A percentile compares a stretch with the other conserved stretches of the same genome.
phyloP scores from a whole-genome alignment of 2,329 filamentous ascomycete genomes.

The Paradendryphiella salina region DNA sequence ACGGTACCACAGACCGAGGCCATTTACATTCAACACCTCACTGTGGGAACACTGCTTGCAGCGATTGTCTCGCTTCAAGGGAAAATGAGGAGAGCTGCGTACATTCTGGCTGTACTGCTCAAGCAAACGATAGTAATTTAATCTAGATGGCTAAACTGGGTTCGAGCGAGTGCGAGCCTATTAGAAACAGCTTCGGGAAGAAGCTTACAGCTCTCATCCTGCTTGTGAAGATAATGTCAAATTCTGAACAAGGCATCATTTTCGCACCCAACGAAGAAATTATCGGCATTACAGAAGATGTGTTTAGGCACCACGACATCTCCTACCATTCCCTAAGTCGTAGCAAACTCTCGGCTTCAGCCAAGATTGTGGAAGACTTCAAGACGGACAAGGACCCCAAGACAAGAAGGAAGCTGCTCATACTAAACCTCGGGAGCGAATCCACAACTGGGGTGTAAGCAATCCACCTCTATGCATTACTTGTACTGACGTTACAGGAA shows the following conservation, averaged over 20 bases:
- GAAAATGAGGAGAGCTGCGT: slow-evolving; percentile 32
- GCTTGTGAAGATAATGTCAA: slow-evolving; percentile 49
- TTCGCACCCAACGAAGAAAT: slow-evolving; percentile 32
- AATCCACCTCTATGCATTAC: neutral
- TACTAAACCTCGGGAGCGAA: slow-evolving; percentile 61
- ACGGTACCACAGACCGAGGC: neutral
- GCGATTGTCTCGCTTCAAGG: slow-evolving; percentile 24
- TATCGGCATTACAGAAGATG: slow-evolving; percentile 20
- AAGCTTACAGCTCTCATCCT: slow-evolving; percentile 31
- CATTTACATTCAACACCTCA: slow-evolving; percentile 26
- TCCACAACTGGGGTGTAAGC: slow-evolving; percentile 64
- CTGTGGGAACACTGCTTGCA: slow-evolving; percentile 38
- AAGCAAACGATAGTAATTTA: slow-evolving; percentile 21
- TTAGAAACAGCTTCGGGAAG: slow-evolving; percentile 34
- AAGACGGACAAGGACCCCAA: slow-evolving; percentile 21
- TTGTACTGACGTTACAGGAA: slow-evolving; percentile 51
- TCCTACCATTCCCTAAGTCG: slow-evolving; percentile 19
- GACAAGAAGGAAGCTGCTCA: slow-evolving; percentile 53
- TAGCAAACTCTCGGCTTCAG: slow-evolving; percentile 11
- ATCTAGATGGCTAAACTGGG: slow-evolving; percentile 30
- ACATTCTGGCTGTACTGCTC: slow-evolving; percentile 22
- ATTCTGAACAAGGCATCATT: slow-evolving; percentile 37
- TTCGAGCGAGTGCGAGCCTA: slow-evolving; percentile 14
- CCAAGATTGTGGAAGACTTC: slow-evolving; percentile 36
- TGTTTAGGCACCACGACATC: slow-evolving; percentile 25